Base-by-base conservation (phyloP, 2,329 filamentous ascomycete species). In the Ophiostoma piceae region DNA sequence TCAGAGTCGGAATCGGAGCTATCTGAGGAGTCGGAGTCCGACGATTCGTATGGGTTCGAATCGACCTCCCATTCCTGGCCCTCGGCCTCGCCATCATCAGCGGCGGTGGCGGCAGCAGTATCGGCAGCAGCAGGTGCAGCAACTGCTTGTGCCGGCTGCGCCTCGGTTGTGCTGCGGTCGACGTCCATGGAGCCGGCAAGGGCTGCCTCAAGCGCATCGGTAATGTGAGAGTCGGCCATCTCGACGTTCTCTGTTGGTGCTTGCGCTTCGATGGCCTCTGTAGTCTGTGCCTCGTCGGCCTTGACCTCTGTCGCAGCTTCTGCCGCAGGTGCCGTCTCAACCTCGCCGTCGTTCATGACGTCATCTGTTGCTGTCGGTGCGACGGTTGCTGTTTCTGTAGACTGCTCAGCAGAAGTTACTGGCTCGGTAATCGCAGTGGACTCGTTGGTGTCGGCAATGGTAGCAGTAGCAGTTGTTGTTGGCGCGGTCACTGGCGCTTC, bases 51-150 rank as follows among this genome's bases (percentile, higher is more conserved):
- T 0, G 90, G 90, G 0, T 90, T 92, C 1, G 90, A 93, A 75
- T 94, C 91, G 8, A 84, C 81, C 76, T 96, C 92, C 92, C 92
- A 98, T 78, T 97, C 94, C 12, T 68, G 67, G 41, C 41, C 37
- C 29, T 26, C 22, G 32, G 8, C 65, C 8, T 64, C 69, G 60
- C 43, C 26, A 14, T 8, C n/a, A 9, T 68, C 32, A 22, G 68
- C 29, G 0, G 35, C 39, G 29, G 22, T 35, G 7, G 32, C 37
- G 19, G 26, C 39, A 57, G 51, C 26, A 26, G 19, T 16, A 8
- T 47, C 16, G 43, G 51, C 22, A 4, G 22, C n/a, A 12, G 51
- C 26, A 57, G 51, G 6, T 3, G 29, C 66, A 7, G 29, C 29
- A 37, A 29, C 32, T 37, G 22, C 60, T 12, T 57, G 51, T 37